Evolutionary conservation across 192 early-diverging fungal genomes (phyloP).

Genomic region (Gamsiella multidivaricata): DNA sequence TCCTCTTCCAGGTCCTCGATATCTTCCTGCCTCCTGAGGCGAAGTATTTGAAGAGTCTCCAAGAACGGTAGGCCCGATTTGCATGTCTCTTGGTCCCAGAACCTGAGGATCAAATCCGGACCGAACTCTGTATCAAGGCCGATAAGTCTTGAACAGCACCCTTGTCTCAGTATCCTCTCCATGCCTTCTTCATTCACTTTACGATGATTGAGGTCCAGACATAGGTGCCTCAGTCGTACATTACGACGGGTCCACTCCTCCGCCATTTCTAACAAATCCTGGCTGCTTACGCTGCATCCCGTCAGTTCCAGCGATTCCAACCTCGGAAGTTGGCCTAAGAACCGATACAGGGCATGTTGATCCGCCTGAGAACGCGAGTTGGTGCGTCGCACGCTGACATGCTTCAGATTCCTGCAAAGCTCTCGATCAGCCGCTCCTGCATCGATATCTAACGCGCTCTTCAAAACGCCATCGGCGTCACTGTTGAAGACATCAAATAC

Average conservation of each 20-base stretch:
- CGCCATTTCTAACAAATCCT: neutral
- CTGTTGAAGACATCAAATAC: constrained; percentile 4
- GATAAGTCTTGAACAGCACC: constrained; percentile 14
- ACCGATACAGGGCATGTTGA: neutral
- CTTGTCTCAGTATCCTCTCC: constrained; percentile 6
- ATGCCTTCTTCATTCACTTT: constrained; percentile 4
- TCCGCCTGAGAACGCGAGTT: constrained; percentile 11
- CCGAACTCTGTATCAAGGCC: constrained; percentile 19
- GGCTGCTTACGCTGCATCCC: neutral
- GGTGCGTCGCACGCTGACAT: constrained; percentile 8
- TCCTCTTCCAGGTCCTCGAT: neutral
- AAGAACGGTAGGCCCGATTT: constrained; percentile 21
- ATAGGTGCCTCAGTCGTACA: constrained; percentile 5
- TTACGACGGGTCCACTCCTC: constrained; percentile 22
- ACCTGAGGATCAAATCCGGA: constrained; percentile 10
- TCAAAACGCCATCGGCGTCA: neutral
- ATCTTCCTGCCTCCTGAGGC: constrained; percentile 8
- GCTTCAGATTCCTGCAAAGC: neutral
- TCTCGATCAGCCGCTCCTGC: neutral
- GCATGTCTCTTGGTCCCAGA: constrained; percentile 16
- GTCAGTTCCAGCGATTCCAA: constrained; percentile 14
- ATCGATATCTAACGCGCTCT: neutral
- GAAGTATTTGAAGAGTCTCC: constrained; percentile 1
- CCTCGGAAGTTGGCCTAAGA: neutral
- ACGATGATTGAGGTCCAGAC: neutral